Evolutionary conservation across 805 yeast genomes (phyloP), one percentile per base, ranked within the genome.

Genomic region (Candida maltosa): DNA sequence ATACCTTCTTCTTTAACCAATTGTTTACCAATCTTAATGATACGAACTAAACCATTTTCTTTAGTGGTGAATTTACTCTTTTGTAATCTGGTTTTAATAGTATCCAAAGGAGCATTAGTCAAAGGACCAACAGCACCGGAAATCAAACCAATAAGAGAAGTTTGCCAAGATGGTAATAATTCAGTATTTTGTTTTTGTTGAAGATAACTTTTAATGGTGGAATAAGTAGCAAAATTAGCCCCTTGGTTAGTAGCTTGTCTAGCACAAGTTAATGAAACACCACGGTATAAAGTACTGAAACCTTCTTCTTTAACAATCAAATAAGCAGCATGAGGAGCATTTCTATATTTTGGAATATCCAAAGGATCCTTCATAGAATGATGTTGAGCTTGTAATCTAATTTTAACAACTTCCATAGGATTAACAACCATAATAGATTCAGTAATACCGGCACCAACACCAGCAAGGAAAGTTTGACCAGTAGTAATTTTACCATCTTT

Each of bases 171-270:
- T 39, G 98, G 96, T 44, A 91, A 75, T 30, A 72, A 69, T 25
- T 70, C 76, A 2, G 71, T 49, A 28, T 69, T 60, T 45, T 82
- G 87, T 53, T 75, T 66, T 26, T 75, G 77, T 55, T 78, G 83
- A 49, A 87, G 73, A 47, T 58, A 69, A 51, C 80, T 83, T 59
- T 83, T 87, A 49, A 89, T 66, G 60, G 83, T 83, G 18, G 96
- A 84, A 69, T 91, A 91, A 20, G 87, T 95, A 3, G 97, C 91
- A 65, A 91, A 91, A 67, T 93, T 91, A 32, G 94, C 97, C 70
- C 97, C 98, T 68, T 91, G 98, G 70, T 91, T 91, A 40, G 96
- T 83, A 19, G 97, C 97, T 63, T 91, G 98, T 70, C 98, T 80
- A 20, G 96, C 95, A 25, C 97, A 96, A 22, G 98, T 91, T 54